phyloP scores from a whole-genome alignment of 805 yeast species.

The Barnettozyma sp. region DNA sequence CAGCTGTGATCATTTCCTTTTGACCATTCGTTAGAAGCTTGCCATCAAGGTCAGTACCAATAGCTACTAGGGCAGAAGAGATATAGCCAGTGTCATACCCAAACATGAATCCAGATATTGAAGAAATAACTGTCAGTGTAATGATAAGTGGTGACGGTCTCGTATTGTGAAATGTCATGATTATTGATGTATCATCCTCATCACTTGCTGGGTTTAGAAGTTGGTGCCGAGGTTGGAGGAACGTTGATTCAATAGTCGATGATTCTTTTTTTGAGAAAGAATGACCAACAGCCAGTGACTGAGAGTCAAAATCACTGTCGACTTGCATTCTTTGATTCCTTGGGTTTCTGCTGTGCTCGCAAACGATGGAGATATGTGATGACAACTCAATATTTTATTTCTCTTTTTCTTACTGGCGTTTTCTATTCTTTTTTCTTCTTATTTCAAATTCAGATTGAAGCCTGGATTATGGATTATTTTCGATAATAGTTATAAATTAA shows the following conservation, averaged over 20 bases:
- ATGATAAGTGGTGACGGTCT: conserved; percentile 60
- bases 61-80: conserved; percentile 84
- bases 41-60: conserved; percentile 67
- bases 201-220: conserved; percentile 34
- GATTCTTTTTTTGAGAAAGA: neutral
- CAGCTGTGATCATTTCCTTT: conserved; percentile 86
- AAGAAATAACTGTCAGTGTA: conserved; percentile 64
- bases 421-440: neutral
- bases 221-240: conserved; percentile 2
- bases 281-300: neutral
- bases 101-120: conserved; percentile 93
- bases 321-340: neutral
- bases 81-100: conserved; percentile 98
- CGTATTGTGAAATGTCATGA: conserved; percentile 41
- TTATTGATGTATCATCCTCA: conserved; percentile 42
- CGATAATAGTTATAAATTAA: too few species aligned
- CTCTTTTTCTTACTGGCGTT: neutral
- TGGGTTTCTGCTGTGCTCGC: neutral
- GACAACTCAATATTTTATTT: neutral
- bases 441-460: too few species aligned
- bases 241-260: neutral
- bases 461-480: too few species aligned
- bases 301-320: conserved; percentile 1
- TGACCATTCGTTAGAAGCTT: conserved; percentile 62
- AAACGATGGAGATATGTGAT: neutral